Percentiles rank a stretch among this genome's conserved stretches.
Evolutionary conservation across 2,329 filamentous ascomycete species (phyloP).

Genomic region (Lachnellula arida): DNA sequence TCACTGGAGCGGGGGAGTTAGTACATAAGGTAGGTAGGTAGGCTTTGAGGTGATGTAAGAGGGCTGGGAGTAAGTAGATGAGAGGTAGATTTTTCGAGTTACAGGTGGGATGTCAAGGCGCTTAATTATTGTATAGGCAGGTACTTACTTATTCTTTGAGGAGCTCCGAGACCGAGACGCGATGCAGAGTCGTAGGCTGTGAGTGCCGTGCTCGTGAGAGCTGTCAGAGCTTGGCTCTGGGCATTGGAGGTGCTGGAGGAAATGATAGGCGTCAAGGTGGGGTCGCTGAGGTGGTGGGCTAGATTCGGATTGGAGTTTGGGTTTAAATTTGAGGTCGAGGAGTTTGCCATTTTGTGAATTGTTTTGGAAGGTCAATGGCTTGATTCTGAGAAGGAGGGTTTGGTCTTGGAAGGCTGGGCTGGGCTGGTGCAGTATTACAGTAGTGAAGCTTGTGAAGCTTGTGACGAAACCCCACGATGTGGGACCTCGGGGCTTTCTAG

Average conservation of each 20-base stretch:
- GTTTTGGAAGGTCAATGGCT: not conserved
- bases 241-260: slow-evolving; percentile 31
- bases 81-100: not conserved
- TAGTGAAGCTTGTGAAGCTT: not conserved
- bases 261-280: slow-evolving; percentile 52
- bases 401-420: not conserved
- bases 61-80: no score
- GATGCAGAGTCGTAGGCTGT: slow-evolving; percentile 48
- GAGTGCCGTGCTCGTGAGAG: slow-evolving; percentile 49
- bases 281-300: slow-evolving; percentile 45
- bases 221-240: slow-evolving; percentile 44
- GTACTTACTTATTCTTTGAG: slow-evolving; percentile 44
- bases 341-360: not conserved
- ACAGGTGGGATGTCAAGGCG: not conserved
- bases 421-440: no score
- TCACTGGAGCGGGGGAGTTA: slow-evolving; percentile 16
- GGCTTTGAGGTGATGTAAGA: no score
- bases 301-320: slow-evolving; percentile 10
- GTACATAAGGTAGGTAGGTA: no score
- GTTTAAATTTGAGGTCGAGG: not conserved
- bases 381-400: not conserved
- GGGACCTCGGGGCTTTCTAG: no score
- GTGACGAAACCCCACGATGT: not conserved
- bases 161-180: slow-evolving; percentile 48
- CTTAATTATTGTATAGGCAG: not conserved